A percentile compares a stretch with the other conserved stretches of the same genome.
Conservation (phyloP, 352 stramenopile species). For the Phytophthora pisi region DNA sequence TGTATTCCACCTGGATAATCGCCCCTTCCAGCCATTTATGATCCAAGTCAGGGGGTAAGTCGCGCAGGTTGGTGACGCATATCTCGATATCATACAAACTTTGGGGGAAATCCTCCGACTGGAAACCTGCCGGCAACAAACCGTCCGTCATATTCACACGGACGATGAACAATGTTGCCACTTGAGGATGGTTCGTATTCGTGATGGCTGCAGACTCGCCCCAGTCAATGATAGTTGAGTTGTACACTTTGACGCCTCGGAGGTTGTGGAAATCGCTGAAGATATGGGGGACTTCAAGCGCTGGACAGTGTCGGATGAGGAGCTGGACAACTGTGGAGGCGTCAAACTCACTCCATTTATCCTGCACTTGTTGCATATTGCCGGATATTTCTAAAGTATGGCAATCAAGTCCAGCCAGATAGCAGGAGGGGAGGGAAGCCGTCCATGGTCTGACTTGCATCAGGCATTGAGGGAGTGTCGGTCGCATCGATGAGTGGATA, state of each 20-base stretch:
- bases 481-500: slow-evolving; percentile 17
- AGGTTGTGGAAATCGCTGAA: slow-evolving; percentile 30
- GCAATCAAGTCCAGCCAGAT: slow-evolving; percentile 42
- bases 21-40: background rate
- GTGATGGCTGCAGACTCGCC: slow-evolving; percentile 23
- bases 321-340: slow-evolving; percentile 26
- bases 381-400: slow-evolving; percentile 16
- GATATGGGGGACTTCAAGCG: slow-evolving; percentile 23
- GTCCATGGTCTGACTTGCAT: slow-evolving; percentile 43
- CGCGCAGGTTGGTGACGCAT: background rate
- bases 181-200: slow-evolving; percentile 14
- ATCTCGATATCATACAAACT: background rate
- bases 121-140: slow-evolving; percentile 34
- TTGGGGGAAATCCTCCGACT: slow-evolving; percentile 10
- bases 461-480: slow-evolving; percentile 21
- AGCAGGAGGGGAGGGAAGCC: slow-evolving; percentile 31
- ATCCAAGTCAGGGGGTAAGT: background rate
- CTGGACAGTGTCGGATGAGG: slow-evolving; percentile 36
- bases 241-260: slow-evolving; percentile 42
- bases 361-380: slow-evolving; percentile 10
- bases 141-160: slow-evolving; percentile 39
- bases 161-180: slow-evolving; percentile 37
- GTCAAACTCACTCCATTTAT: slow-evolving; percentile 28
- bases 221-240: slow-evolving; percentile 38
- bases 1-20: slow-evolving; percentile 26